These are phyloP conservation scores for Alternaria triticina DNA, from an alignment of 2,329 filamentous ascomycete genomes.

Conservation along the genomic window DNA sequence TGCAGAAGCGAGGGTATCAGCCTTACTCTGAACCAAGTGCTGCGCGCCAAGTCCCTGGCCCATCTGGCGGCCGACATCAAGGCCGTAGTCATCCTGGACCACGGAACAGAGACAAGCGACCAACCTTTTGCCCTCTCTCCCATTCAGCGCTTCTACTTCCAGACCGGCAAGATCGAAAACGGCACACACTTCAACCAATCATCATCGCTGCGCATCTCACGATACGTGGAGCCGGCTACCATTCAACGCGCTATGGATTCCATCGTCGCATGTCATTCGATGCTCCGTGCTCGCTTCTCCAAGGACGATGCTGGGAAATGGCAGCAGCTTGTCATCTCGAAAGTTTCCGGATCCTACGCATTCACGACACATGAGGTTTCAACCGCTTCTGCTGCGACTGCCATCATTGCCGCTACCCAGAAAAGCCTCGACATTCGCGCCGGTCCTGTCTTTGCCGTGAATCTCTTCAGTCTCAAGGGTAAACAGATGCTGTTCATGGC, in stretches of 20 bases:
- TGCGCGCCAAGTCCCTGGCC: constrained; percentile 40
- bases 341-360: constrained; percentile 21
- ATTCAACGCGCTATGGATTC: constrained; percentile 29
- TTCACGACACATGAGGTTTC: constrained; percentile 25
- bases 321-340: constrained; percentile 28
- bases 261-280: constrained; percentile 40
- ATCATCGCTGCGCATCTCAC: constrained; percentile 48
- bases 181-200: constrained; percentile 55
- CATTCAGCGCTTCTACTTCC: constrained; percentile 54
- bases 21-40: constrained; percentile 40
- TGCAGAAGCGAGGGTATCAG: constrained; percentile 41
- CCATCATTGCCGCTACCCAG: constrained; percentile 30
- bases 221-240: constrained; percentile 25
- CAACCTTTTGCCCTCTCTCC: constrained; percentile 53
- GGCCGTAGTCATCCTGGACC: constrained; percentile 1
- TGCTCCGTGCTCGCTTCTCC: constrained; percentile 43
- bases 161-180: constrained; percentile 35
- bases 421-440: constrained; percentile 34
- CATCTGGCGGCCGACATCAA: constrained; percentile 34
- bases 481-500: constrained; percentile 39
- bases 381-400: constrained; percentile 7
- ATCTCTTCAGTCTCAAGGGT: constrained; percentile 25
- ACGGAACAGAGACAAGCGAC: constrained; percentile 29
- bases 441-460: constrained; percentile 39
- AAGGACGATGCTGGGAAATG: constrained; percentile 21